Base-by-base conservation (phyloP, 2,329 filamentous ascomycete species). In the Trichoderma atroviride region DNA sequence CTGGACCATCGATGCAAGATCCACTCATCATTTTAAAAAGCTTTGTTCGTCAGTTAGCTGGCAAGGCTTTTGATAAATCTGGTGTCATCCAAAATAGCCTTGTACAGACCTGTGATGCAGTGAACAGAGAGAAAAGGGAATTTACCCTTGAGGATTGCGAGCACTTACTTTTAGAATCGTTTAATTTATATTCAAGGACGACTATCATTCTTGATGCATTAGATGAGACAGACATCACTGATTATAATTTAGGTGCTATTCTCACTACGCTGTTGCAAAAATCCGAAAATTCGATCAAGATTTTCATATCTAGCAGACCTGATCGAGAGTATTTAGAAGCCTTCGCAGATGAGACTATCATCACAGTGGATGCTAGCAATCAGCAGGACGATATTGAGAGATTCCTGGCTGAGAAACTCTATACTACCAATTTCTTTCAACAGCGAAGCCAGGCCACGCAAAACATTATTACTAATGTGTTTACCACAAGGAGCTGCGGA, bases 331-430 rank as follows among this genome's bases (percentile, higher is more conserved):
- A 72, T 11, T 52, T 52, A 16, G 29, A 64, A 24, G 55, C 59
- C 1, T 73, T 73, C 22, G 27, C n/a, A 0, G 40, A 13, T 3
- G 56, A 56, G 24, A 16, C 31, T 27, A 57, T 69, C 4, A 70
- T 74, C 4, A 62, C 68, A 19, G 40, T 74, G 13, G 58, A 70
- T 19, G 70, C 70, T 2, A 58, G 24, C 5, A 58, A 65, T 19
- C 72, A 74, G 13, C 69, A 71, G 70, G 35, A 2, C 4, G 73
- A 73, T 19, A 72, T 74, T 47, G 70, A 73, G 40, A 68, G 35
- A 14, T 74, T 69, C 11, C 52, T 74, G 0, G 16, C 16, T 0
- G 47, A 66, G 14, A 66, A 69, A 14, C 53, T 69, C 13, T 69
- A 69, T 13, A 31, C 16, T 2, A 69, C 16, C 5, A 3, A 11